These are phyloP conservation scores for Alternaria angustiovoidea DNA, from an alignment of 2,329 filamentous ascomycete species.

Conservation along the genomic window DNA sequence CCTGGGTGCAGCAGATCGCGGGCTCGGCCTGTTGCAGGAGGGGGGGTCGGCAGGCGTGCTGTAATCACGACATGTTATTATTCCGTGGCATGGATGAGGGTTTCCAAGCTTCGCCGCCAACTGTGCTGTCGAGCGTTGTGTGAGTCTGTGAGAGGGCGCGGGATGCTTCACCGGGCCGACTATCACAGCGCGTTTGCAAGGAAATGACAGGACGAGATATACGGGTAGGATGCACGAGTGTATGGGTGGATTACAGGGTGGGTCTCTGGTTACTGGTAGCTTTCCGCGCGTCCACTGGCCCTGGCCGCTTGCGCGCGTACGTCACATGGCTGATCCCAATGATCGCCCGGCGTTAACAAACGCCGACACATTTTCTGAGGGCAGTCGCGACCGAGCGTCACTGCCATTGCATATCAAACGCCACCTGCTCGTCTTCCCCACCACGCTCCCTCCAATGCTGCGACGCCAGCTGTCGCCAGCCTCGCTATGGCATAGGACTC, in stretches of 20 bases:
- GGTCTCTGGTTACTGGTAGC: conserved; percentile 3
- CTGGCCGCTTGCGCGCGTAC: background rate
- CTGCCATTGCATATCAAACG: conserved; percentile 12
- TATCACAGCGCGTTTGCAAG: conserved; percentile 1
- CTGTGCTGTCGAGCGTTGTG: background rate
- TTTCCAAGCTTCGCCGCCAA: background rate
- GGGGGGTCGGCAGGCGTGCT: conserved; percentile 11
- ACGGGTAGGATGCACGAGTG: background rate
- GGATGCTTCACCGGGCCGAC: conserved; percentile 2
- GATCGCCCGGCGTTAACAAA: conserved; percentile 15
- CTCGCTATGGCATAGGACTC: conserved; percentile 23
- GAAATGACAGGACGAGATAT: conserved; percentile 5
- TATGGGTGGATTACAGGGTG: background rate
- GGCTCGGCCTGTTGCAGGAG: conserved; percentile 11
- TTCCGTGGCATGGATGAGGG: conserved; percentile 14
- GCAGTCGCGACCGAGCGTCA: conserved; percentile 8
- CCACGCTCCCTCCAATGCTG: conserved; percentile 32
- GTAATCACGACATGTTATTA: conserved; percentile 17
- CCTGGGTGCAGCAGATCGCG: conserved; percentile 4
- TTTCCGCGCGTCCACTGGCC: conserved; percentile 3
- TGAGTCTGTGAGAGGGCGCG: background rate
- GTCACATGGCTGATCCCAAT: conserved; percentile 11
- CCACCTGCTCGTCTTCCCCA: conserved; percentile 2
- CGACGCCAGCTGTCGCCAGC: conserved; percentile 32
- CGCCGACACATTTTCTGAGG: conserved; percentile 20